Conservation (phyloP, 768 basidiomycete species). For the Tulasnella sp. region DNA sequence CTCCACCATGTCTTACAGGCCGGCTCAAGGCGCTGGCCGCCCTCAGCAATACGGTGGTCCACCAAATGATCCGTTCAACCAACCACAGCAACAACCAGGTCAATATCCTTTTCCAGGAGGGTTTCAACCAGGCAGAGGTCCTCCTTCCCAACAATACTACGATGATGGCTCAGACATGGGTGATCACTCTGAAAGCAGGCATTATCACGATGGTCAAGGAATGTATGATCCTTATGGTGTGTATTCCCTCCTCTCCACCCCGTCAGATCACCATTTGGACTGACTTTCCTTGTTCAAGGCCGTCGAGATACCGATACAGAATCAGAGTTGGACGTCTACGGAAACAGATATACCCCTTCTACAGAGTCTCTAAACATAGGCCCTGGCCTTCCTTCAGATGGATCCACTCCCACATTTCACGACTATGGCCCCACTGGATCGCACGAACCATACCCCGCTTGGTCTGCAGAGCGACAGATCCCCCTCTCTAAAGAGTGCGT, state of each 20-base stretch:
- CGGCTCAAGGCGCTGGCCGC: too few species aligned
- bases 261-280: neutral
- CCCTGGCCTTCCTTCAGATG: conserved; percentile 48
- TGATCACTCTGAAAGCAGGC: conserved; percentile 53
- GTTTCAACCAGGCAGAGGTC: neutral
- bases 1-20: too few species aligned
- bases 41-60: neutral
- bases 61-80: conserved; percentile 6
- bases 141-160: conserved; percentile 32
- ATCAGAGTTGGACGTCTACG: conserved; percentile 65
- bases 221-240: conserved; percentile 53
- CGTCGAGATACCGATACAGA: conserved; percentile 53
- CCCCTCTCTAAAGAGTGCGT: conserved; percentile 82
- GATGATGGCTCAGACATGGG: conserved; percentile 64
- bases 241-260: neutral
- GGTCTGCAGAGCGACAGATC: conserved; percentile 82
- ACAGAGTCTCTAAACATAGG: conserved; percentile 55
- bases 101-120: conserved; percentile 8
- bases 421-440: conserved; percentile 45
- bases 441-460: conserved; percentile 86
- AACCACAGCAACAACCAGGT: conserved; percentile 11
- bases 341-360: conserved; percentile 55
- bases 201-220: conserved; percentile 52
- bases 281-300: conserved; percentile 16
- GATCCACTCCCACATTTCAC: conserved; percentile 58